A percentile compares a stretch with the other conserved stretches of the same genome.
Evolutionary conservation across 2,329 filamentous ascomycete genomes (phyloP).

Genomic region (Sclerotinia glacialis): DNA sequence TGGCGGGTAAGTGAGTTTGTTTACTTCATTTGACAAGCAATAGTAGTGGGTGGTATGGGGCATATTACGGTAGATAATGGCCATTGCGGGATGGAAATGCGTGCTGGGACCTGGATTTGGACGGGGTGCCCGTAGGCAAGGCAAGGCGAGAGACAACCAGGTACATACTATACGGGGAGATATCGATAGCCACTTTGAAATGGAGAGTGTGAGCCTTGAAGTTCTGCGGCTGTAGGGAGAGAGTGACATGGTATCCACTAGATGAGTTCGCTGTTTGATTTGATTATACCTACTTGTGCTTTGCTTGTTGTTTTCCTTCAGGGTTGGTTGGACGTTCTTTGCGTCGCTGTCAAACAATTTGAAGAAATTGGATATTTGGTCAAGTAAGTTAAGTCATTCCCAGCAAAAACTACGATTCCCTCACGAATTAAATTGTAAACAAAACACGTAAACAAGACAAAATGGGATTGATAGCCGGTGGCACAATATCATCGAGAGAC

Average conservation of each 20-base stretch:
- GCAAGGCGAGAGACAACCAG: constrained; percentile 5
- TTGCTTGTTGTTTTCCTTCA: constrained; percentile 4
- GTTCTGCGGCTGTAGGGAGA: background rate
- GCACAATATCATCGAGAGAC: background rate
- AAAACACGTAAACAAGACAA: constrained; percentile 11
- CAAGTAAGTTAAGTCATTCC: background rate
- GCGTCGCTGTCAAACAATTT: constrained; percentile 14
- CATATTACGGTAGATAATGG: constrained; percentile 13
- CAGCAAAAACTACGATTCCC: background rate
- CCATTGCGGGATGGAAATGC: constrained; percentile 15
- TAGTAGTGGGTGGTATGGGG: constrained; percentile 19
- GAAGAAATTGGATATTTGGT: background rate
- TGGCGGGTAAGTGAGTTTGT: constrained; percentile 2
- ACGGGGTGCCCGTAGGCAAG: constrained; percentile 17
- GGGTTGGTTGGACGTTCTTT: background rate
- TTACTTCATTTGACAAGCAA: constrained; percentile 18
- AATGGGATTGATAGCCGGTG: background rate
- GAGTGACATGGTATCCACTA: background rate
- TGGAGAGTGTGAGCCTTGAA: background rate
- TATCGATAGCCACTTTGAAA: background rate
- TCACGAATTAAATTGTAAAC: constrained; percentile 14
- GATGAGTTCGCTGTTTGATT: background rate
- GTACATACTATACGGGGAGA: constrained; percentile 11
- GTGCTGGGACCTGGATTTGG: constrained; percentile 3
- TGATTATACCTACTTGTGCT: background rate